Evolutionary conservation across 139 green algal genomes (phyloP), one percentile per base, ranked within the genome.

Genomic region (Eudorina sp.): DNA sequence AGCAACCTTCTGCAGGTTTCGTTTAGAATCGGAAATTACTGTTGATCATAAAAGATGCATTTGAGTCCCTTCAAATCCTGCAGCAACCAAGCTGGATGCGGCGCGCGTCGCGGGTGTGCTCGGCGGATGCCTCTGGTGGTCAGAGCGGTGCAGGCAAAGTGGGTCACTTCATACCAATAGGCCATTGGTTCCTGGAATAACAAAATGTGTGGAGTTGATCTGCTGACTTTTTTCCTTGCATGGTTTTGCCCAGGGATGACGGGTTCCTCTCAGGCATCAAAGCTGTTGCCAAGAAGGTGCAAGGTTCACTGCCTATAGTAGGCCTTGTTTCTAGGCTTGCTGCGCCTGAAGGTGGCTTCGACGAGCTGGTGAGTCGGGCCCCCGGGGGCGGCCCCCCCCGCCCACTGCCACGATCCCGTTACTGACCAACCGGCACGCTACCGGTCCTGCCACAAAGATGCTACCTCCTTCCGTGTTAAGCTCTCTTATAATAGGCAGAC

Each of bases 321-420:
- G 96, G 96, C 18, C 89, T 98, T 8, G 34, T 98, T 0, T 97
- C 94, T 0, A 89, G 95, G 0, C 82, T 97, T 0, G 78, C 93
- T 0, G 64, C 95, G 6, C 91, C 95, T 11, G 92, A 93, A 48
- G 96, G 96, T 25, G 96, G 96, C 40, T 94, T 98, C 66, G 96
- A 98, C 53, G 91, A 92, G 60, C 83, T 95, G 86, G 94, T 95
- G 51, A 43, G 83, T 72, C n/a, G n/a, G n/a, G n/a, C n/a, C n/a
- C n/a, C n/a, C n/a, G n/a, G n/a, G n/a, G n/a, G n/a, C n/a, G n/a
- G n/a, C n/a, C n/a, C n/a, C n/a, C n/a, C n/a, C n/a, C n/a, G n/a
- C n/a, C n/a, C n/a, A n/a, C n/a, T n/a, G n/a, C n/a, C n/a, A n/a
- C n/a, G n/a, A n/a, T n/a, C 7, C 6, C 1, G 1, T 8, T 25